These are phyloP conservation scores for Phialemonium atrogriseum DNA, from an alignment of 2,329 filamentous ascomycete genomes.

Conservation along the genomic window DNA sequence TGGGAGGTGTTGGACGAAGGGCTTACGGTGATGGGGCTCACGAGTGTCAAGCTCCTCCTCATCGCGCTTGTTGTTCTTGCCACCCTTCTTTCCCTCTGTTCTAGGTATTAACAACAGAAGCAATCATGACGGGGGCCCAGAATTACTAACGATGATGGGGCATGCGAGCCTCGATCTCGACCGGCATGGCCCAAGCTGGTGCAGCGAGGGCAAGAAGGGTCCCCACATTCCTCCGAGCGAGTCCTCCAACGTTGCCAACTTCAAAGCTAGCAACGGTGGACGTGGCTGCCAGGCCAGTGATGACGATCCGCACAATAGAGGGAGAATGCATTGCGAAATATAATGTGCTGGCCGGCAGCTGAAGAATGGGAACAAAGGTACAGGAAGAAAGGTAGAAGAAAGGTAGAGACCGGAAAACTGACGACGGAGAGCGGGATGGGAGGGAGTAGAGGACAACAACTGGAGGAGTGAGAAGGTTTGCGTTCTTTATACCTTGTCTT, in stretches of 20 bases:
- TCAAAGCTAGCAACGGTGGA: conserved; percentile 21
- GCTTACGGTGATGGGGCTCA: conserved; percentile 16
- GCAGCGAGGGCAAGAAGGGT: conserved; percentile 18
- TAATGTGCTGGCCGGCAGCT: conserved; percentile 21
- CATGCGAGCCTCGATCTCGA: conserved; percentile 8
- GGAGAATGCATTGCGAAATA: conserved; percentile 21
- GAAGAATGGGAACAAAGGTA: conserved; percentile 12
- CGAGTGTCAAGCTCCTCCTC: conserved; percentile 9
- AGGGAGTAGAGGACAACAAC: too few relatives aligned
- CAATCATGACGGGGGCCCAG: not conserved
- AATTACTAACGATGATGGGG: conserved; percentile 8
- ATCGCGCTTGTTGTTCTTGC: not conserved
- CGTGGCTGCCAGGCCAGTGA: conserved; percentile 20
- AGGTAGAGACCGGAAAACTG: conserved; percentile 1
- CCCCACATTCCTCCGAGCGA: conserved; percentile 16
- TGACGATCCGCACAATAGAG: conserved; percentile 19
- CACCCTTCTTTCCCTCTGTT: conserved; percentile 8
- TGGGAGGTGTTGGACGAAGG: conserved; percentile 8
- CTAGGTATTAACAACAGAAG: conserved; percentile 4
- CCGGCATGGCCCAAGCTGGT: conserved; percentile 15
- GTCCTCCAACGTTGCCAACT: conserved; percentile 10
- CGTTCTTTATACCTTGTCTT: conserved; percentile 13
- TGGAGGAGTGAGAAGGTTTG: conserved; percentile 9
- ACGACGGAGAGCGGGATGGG: conserved; percentile 6
- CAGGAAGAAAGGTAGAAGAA: conserved; percentile 7